Evolutionary conservation across 805 yeast genomes (phyloP).

Genomic region (Yarrowia yakushimensis): DNA sequence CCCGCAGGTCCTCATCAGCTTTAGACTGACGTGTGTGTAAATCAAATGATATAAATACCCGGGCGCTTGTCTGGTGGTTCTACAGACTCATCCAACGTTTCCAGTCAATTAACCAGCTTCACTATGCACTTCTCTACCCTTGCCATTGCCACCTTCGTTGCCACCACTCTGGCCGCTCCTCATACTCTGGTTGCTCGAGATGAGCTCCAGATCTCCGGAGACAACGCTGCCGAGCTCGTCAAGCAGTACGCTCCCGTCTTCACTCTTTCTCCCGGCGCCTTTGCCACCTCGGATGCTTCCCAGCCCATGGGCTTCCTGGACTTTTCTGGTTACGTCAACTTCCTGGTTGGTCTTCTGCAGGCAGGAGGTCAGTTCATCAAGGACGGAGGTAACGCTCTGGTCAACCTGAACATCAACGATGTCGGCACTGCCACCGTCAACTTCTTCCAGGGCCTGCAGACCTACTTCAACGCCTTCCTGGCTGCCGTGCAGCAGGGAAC

Average conservation of each 20-base stretch:
- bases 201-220: neutral
- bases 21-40: too few species aligned
- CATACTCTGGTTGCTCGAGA: neutral
- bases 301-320: slow-evolving; percentile 15
- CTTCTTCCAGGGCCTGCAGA: slow-evolving; percentile 16
- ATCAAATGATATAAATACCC: neutral
- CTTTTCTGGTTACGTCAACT: slow-evolving; percentile 20
- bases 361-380: slow-evolving; percentile 15
- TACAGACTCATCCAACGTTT: neutral
- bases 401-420: slow-evolving; percentile 19
- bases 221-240: slow-evolving; percentile 19
- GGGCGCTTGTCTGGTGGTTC: too few species aligned
- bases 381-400: slow-evolving; percentile 11
- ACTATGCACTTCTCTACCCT: slow-evolving; percentile 9
- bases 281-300: neutral
- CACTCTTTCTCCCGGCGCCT: slow-evolving; percentile 2
- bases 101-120: neutral
- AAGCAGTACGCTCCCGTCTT: slow-evolving; percentile 20
- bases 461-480: slow-evolving; percentile 23
- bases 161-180: slow-evolving; percentile 16
- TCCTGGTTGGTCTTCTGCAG: slow-evolving; percentile 20
- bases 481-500: slow-evolving; percentile 14
- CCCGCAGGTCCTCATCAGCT: too few species aligned
- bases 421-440: slow-evolving; percentile 6
- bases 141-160: neutral